Percentiles rank a stretch among this genome's conserved stretches.
phyloP scores from a whole-genome alignment of 495 filamentous ascomycete genomes.

The Podospora sp. region DNA sequence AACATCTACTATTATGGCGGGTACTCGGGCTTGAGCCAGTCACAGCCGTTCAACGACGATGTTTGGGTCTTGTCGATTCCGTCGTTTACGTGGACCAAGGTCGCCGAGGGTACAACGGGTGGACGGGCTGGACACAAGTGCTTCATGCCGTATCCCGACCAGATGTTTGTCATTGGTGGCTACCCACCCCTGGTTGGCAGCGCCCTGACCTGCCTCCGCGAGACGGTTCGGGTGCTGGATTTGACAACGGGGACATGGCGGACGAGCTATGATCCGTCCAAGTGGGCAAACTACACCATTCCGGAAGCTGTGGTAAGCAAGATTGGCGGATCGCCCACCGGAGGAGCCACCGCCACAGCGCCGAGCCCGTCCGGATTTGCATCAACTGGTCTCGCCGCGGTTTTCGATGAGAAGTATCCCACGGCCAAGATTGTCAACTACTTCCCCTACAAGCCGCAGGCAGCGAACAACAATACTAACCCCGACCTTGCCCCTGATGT shows the following conservation, averaged over 20 bases:
- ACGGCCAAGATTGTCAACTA: constrained; percentile 57
- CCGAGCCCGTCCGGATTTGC: constrained; percentile 55
- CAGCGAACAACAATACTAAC: constrained; percentile 39
- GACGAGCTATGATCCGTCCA: constrained; percentile 59
- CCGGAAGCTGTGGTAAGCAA: constrained; percentile 56
- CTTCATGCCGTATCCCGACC: constrained; percentile 68
- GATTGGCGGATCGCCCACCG: constrained; percentile 64
- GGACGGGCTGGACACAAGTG: constrained; percentile 67
- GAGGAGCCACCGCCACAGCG: constrained; percentile 60
- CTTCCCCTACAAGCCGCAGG: constrained; percentile 59
- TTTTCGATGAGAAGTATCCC: constrained; percentile 62
- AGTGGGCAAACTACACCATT: constrained; percentile 62
- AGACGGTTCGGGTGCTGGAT: constrained; percentile 65
- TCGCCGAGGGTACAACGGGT: constrained; percentile 50
- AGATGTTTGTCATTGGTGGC: constrained; percentile 74
- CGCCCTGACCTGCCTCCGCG: constrained; percentile 50
- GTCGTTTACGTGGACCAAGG: constrained; percentile 73
- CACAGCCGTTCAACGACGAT: constrained; percentile 56
- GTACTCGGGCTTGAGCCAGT: constrained; percentile 53
- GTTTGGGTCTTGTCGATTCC: constrained; percentile 76
- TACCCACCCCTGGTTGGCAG: constrained; percentile 28
- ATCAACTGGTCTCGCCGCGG: constrained; percentile 47
- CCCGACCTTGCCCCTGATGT: constrained; percentile 23
- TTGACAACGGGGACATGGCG: constrained; percentile 61
- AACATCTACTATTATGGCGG: constrained; percentile 81